These are phyloP conservation scores for Amylocarpus encephaloides DNA, from an alignment of 2,329 filamentous ascomycete species.

Conservation along the genomic window DNA sequence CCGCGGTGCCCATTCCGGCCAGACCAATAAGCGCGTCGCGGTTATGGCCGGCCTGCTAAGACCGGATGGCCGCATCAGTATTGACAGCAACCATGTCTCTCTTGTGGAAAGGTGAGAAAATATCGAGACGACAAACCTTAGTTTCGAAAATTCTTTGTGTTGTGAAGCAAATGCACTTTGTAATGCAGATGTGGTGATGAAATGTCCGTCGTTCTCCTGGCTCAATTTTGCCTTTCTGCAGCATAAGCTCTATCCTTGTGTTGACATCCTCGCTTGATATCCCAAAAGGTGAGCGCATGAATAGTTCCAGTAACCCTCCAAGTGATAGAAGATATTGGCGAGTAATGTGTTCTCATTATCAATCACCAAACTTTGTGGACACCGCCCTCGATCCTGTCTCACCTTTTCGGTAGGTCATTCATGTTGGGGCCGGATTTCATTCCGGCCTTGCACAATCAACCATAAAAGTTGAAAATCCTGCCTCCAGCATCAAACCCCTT, in stretches of 20 bases:
- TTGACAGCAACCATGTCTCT: neutral
- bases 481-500: conserved; percentile 10
- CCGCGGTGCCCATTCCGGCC: neutral
- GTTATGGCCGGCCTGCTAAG: neutral
- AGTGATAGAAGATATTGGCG: neutral
- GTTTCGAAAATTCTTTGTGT: no score
- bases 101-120: neutral
- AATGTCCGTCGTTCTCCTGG: no score
- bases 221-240: no score
- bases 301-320: neutral
- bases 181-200: no score
- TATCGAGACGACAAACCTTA: no score
- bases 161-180: no score
- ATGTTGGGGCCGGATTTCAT: conserved; percentile 26
- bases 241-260: no score
- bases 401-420: conserved; percentile 8
- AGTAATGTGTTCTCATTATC: conserved; percentile 19
- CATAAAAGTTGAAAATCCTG: conserved; percentile 24
- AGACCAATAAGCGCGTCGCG: neutral
- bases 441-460: conserved; percentile 25
- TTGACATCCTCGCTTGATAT: neutral
- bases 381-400: neutral
- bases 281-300: no score
- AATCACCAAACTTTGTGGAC: conserved; percentile 14
- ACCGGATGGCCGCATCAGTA: neutral